Evolutionary conservation across 768 basidiomycete genomes (phyloP), one percentile per base, ranked within the genome.

Genomic region (Collybia sordida): DNA sequence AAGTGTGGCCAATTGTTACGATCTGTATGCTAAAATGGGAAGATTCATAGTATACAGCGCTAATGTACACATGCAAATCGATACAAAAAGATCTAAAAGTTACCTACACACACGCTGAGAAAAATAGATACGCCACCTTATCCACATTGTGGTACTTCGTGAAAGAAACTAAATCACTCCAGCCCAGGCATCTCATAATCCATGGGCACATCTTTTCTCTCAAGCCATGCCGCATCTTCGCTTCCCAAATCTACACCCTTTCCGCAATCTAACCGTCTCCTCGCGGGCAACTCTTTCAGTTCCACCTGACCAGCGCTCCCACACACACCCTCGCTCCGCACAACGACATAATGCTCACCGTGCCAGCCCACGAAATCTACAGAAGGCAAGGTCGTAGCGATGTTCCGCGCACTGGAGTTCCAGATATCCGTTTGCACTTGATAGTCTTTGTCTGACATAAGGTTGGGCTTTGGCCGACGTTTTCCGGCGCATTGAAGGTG

Each of bases 341-440:
- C 80, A 47, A 86, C 79, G 50, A 82, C 83, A 58, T 82, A 85
- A 61, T 85, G 82, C 66, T 85, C 85, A 34, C 82, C 81, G 63
- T 86, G 81, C 84, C 83, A 86, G n/a, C 85, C 85, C 1, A 86
- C 62, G 53, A 85, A 86, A 64, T 86, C 85, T 24, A 86, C 59
- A 21, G 74, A 73, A 3, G 77, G 79, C 0, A 86, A 55, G 22
- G 64, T 62, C 3, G 65, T 62, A 1, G 83, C 82, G 46, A 86
- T 73, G 54, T 69, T 71, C 23, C 77, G 69, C 41, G 78, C 81
- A 47, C 67, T 72, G 24, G 73, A 70, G 31, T 71, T 67, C 82
- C 83, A 85, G 17, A 74, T 44, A 21, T 81, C 80, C 4, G 81
- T 82, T 59, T 85, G 80, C 17, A 80, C 58, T 52, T 72, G 72